Evolutionary conservation across 2,329 filamentous ascomycete genomes (phyloP).

Genomic region (Epichloe sylvatica): DNA sequence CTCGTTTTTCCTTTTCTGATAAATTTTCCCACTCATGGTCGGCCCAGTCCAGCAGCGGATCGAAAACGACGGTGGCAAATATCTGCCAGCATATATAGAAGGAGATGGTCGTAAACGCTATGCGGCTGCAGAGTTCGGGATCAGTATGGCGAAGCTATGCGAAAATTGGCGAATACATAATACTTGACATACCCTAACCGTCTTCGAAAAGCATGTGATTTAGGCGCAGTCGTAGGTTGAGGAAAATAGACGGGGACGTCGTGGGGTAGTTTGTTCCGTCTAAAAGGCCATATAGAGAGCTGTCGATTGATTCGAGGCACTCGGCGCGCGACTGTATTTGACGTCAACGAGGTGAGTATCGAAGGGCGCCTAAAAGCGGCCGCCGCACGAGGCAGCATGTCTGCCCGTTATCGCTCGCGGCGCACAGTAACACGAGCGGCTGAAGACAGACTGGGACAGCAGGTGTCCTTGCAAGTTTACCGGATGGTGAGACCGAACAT

Average conservation of each 20-base stretch:
- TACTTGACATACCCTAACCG: slow-evolving; percentile 4
- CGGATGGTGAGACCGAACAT: not conserved
- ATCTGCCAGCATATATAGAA: slow-evolving; percentile 27
- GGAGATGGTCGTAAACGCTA: slow-evolving; percentile 19
- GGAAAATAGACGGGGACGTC: slow-evolving; percentile 22
- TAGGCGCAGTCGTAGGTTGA: slow-evolving; percentile 2
- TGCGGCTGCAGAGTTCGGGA: slow-evolving; percentile 10
- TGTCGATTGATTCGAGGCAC: slow-evolving; percentile 8
- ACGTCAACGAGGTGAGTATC: slow-evolving; percentile 9
- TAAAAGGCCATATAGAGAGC: slow-evolving; percentile 23
- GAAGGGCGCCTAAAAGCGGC: slow-evolving; percentile 11
- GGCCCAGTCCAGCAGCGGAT: slow-evolving; percentile 28
- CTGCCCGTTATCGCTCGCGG: slow-evolving; percentile 1
- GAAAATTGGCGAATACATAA: not conserved
- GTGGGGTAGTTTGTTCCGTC: slow-evolving; percentile 9
- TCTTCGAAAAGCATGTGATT: slow-evolving; percentile 1
- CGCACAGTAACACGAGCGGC: not conserved
- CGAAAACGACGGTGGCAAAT: slow-evolving; percentile 32
- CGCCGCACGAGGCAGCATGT: slow-evolving; percentile 12
- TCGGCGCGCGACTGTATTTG: slow-evolving; percentile 9
- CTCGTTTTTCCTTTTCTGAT: slow-evolving; percentile 29
- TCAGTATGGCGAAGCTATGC: not conserved
- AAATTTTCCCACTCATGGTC: slow-evolving; percentile 29
- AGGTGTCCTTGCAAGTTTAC: not conserved
- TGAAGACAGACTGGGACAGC: not conserved